phyloP scores from a whole-genome alignment of 306 rosid species.

The Inga leiocalycina region DNA sequence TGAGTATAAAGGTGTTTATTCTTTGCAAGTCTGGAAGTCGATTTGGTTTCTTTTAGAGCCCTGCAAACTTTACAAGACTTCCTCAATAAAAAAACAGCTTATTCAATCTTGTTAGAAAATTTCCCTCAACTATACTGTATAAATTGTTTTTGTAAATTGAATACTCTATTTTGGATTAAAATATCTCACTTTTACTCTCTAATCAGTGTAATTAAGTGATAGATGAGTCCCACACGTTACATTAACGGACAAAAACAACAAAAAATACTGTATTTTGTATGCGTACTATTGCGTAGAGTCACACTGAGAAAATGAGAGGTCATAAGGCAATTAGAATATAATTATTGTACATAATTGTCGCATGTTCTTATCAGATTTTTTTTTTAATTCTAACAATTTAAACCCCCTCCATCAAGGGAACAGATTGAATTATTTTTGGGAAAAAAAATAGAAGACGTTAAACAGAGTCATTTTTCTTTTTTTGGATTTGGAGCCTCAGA shows the following conservation, averaged over 20 bases:
- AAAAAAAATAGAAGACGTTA: fast-evolving
- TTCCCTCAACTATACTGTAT: not conserved
- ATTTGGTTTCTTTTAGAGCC: not conserved
- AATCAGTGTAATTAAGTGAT: not conserved
- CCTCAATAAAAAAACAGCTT: too few species aligned
- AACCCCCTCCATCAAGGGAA: too few species aligned
- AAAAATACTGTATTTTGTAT: not conserved
- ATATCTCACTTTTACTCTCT: not conserved
- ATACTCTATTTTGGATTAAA: not conserved
- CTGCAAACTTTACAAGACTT: not conserved
- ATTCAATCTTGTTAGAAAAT: not conserved
- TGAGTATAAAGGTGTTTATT: not conserved
- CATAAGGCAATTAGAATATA: not conserved
- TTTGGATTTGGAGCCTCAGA: too few species aligned
- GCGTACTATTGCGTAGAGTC: not conserved
- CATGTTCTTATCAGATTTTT: not conserved
- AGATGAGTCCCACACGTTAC: not conserved
- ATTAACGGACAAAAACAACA: not conserved
- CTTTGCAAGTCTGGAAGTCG: not conserved
- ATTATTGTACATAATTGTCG: not conserved
- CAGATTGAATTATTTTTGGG: too few species aligned
- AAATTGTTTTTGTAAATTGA: not conserved
- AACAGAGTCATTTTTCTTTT: too few species aligned
- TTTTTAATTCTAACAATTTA: too few species aligned
- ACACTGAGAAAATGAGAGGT: not conserved